Evolutionary conservation across 768 basidiomycete species (phyloP), one percentile per base, ranked within the genome.

Genomic region (Chalciporus piperatus): DNA sequence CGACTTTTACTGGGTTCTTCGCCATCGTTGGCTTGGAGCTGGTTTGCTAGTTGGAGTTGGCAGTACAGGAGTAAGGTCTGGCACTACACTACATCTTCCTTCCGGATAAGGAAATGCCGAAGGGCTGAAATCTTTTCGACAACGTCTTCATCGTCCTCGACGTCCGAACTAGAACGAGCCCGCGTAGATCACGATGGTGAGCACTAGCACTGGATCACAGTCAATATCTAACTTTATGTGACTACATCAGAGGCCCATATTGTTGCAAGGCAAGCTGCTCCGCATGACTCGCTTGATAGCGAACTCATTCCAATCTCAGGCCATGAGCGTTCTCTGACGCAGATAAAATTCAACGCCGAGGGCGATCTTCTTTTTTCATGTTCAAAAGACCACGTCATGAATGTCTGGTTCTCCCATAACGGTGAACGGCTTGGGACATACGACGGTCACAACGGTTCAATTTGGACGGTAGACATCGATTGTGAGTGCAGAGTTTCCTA

Each of bases 351-450:
- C 80, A 99, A 98, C 74, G 71, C 77, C 47, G 97, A 98, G 66
- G 97, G 97, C 58, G 97, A 98, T 72, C 79, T 99, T 14, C 78
- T 99, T 45, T 97, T 99, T 72, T 87, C 93, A 20, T 92, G 89
- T 66, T 93, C 92, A 60, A 99, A 99, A 79, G 97, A 99, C 70
- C 81, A 88, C 62, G 70, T 91, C 59, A 90, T 98, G 69, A 98
- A 97, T 67, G 94, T 92, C 45, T 98, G 96, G 96, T 97, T 81
- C 70, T 87, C 94, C 12, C 92, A 96, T 63, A 99, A 99, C 62
- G 97, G 97, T 45, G 97, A 98, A 76, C 80, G 97, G 52, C 72
- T 99, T 61, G 97, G 97, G 32, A 99, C 97, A 52, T 98, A 97
- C 66, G 84, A 91, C 41, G 97, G 94, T 37, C 85, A 97, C 71